Evolutionary conservation across 768 basidiomycete genomes (phyloP), one percentile per base, ranked within the genome.

Genomic region (Rhodotorula graminis): DNA sequence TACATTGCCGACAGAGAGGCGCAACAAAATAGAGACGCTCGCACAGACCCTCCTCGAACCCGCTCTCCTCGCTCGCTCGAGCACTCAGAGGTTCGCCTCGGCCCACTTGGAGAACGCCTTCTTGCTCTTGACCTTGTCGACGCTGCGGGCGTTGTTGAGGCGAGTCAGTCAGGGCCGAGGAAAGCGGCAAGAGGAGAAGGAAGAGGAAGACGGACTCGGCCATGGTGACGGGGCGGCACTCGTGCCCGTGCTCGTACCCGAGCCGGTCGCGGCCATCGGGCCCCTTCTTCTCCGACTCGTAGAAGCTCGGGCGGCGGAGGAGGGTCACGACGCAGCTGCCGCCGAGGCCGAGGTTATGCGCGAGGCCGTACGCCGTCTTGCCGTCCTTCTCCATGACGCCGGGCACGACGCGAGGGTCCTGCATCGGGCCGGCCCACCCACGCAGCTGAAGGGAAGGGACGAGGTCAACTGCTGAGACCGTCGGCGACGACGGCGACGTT

Each of bases 201-300:
- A 40, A 42, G 23, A 9, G 15, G 16, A n/a, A n/a, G n/a, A 92
- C 84, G 71, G 27, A 60, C 59, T 92, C 90, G 0, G 81, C 82
- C 77, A 83, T 82, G 8, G 88, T 88, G 44, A 91, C 80, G 0
- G 85, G 83, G 23, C 85, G 85, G 76, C 86, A 88, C 78, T 89
- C 87, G 72, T 85, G 84, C 7, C 85, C 91, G 74, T 92, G 90
- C 77, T 92, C 90, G 79, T 92, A 92, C 18, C 91, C 91, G 61
- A 93, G 77, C 68, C 91, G 89, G 19, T 40, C 44, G 2, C 87
- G 82, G 8, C 91, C 90, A 72, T 92, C 90, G 87, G 12, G 85
- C 80, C 27, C 40, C 19, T 42, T 64, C 11, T 42, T 25, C 31
- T 15, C 49, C 40, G 58, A 12, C 27, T 61, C 84, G 80, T 82